Evolutionary conservation across 495 filamentous ascomycete genomes (phyloP), one percentile per base, ranked within the genome.

Genomic region (Neurospora tetraspora): DNA sequence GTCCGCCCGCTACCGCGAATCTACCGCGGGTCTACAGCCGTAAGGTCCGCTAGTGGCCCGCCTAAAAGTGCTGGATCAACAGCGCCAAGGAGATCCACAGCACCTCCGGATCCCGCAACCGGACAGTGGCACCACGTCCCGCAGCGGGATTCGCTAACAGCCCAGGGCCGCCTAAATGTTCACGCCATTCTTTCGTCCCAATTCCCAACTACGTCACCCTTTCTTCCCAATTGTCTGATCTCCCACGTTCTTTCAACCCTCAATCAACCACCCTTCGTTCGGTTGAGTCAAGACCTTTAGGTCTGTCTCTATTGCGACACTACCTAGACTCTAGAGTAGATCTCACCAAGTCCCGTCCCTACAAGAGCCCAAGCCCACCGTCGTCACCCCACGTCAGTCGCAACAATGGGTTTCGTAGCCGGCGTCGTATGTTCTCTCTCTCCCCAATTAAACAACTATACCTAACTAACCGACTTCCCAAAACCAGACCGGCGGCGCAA

Each of bases 401-500:
- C 69, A 47, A 77, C 47, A 47, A 80, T 80, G 78, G 78, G 78
- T 69, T 80, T 80, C 76, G 23, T 91, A 74, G 85, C 91, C 18
- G 94, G 94, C 80, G 93, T 97, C 76, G 94, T 97, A 87, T 70
- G 90, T 88, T 42, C 14, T 42, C 69, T 68, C 45, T 34, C 31
- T 36, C 73, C 74, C 65, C 37, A 45, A n/a, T 16, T 68, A 69
- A 47, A 37, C 37, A 23, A 20, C 2, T 9, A 12, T 37, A n/a
- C 42, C 40, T 43, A 20, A 47, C 37, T 70, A 39, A 74, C 75
- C 72, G 45, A 81, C 76, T 53, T 39, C 68, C 76, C 47, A 70
- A 75, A 18, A 73, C 14, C 72, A 93, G 91, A 86, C 94, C 78
- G 91, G 93, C 77, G 94, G 96, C 75, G 88, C 96, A 45, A 93